phyloP scores from a whole-genome alignment of 495 filamentous ascomycete genomes.

The Lichina pygmaea region DNA sequence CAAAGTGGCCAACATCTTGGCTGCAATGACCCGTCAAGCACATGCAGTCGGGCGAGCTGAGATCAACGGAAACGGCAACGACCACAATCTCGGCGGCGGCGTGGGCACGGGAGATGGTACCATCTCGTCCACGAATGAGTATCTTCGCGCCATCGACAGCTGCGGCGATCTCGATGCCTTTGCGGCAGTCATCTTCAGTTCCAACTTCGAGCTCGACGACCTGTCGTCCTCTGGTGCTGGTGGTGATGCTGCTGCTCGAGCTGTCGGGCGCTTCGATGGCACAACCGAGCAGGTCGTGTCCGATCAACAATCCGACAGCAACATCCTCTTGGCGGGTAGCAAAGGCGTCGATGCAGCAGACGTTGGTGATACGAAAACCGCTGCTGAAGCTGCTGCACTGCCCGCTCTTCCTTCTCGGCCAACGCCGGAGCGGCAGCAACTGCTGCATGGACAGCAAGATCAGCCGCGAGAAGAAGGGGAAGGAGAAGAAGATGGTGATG shows the following conservation, averaged over 20 bases:
- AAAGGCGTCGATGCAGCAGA: too few relatives aligned
- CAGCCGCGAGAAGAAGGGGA: too few relatives aligned
- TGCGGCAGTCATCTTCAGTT: conserved; percentile 3
- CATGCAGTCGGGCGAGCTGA: conserved; percentile 40
- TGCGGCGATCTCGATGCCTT: conserved; percentile 3
- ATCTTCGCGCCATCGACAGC: conserved; percentile 28
- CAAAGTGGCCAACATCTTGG: conserved; percentile 70
- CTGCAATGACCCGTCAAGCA: conserved; percentile 65
- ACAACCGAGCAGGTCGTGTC: too few relatives aligned
- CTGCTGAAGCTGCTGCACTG: too few relatives aligned
- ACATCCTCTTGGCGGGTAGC: too few relatives aligned
- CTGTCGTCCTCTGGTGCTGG: not conserved
- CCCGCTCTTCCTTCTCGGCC: too few relatives aligned
- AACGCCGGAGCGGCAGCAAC: too few relatives aligned
- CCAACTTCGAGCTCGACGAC: conserved; percentile 3
- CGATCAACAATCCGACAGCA: too few relatives aligned
- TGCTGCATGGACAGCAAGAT: too few relatives aligned
- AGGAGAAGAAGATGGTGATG: too few relatives aligned
- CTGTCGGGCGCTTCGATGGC: too few relatives aligned
- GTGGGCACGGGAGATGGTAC: conserved; percentile 15
- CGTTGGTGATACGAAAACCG: too few relatives aligned
- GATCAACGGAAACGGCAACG: conserved; percentile 8
- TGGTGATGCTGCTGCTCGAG: not conserved
- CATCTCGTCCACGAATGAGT: conserved; percentile 45
- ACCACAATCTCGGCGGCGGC: not conserved